Evolutionary conservation across 768 basidiomycete species (phyloP), one percentile per base, ranked within the genome.

Genomic region (Russula sp.): DNA sequence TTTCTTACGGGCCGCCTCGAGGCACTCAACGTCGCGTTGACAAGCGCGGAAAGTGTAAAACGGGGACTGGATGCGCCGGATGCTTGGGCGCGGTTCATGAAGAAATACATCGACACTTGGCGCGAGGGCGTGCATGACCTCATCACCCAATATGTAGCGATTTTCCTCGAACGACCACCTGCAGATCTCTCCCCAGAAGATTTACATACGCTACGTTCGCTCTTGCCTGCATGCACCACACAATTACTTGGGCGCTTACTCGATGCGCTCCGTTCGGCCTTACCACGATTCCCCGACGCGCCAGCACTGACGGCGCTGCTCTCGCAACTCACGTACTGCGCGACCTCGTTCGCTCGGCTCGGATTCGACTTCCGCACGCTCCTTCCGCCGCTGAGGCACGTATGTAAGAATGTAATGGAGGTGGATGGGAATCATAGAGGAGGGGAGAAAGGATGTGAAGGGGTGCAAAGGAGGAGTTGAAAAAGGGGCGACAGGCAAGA

Each of bases 251-350:
- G 80, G 3, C 79, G 86, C 57, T 84, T 98, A 55, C 80, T 94
- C 58, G 81, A 84, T n/a, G 75, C 86, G 7, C 79, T 97, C 48
- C 72, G 78, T 5, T 78, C 77, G 9, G 81, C 85, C 55, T 81
- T 97, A 18, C 83, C 86, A 0, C 82, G 80, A 11, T 79, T 86
- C 22, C 77, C 86, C 34, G 78, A 79, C 61, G 78, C 87, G 16
- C 71, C 61, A 3, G 77, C 90, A 26, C 80, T 96, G 67, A 82
- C 92, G 24, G 86, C 95, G 40, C 81, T 94, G 49, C 84, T 97
- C 63, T 96, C 94, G 0, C 96, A 98, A 70, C 82, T 98, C 51
- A 89, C 90, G 14, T 98, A 98, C 75, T 97, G 95, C 73, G 87
- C 94, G 9, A 85, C 87, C 20, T 94, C 94, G 0, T 97, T 97